Evolutionary conservation across 306 rosid species (phyloP).

Genomic region (Cucurbita argyrosperma): DNA sequence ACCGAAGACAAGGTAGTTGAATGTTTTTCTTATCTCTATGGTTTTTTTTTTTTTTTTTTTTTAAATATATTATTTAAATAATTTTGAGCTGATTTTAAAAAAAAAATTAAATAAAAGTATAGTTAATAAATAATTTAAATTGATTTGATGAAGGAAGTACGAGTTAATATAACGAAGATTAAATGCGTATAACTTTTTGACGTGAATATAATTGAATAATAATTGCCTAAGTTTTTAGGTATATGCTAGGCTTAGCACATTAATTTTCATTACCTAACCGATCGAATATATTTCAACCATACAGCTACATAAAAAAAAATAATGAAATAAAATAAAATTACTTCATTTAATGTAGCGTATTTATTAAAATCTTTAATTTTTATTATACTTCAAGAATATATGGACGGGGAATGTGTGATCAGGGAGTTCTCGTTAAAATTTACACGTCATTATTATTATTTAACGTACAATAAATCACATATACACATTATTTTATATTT

Average conservation of each 20-base stretch:
- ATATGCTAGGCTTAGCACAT: not conserved
- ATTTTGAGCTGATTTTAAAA: no score
- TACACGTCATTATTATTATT: no score
- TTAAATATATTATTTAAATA: no score
- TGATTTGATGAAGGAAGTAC: no score
- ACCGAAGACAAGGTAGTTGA: not conserved
- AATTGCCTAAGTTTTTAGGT: not conserved
- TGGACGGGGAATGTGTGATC: not conserved
- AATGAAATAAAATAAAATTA: not conserved
- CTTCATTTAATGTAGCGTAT: not conserved
- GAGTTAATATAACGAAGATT: no score
- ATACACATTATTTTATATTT: no score
- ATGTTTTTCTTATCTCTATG: not conserved
- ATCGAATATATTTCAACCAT: not conserved
- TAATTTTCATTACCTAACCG: not conserved
- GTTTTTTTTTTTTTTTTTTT: no score
- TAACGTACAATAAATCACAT: no score
- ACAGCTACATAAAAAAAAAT: not conserved
- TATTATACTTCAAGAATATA: no score
- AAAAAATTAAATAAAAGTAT: no score
- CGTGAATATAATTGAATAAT: not conserved
- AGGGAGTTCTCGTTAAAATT: no score
- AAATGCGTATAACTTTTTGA: not conserved
- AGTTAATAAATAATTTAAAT: no score
- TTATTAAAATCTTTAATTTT: not conserved